These are phyloP conservation scores for Cercospora canescens DNA, from an alignment of 2,329 filamentous ascomycete species.

Conservation along the genomic window DNA sequence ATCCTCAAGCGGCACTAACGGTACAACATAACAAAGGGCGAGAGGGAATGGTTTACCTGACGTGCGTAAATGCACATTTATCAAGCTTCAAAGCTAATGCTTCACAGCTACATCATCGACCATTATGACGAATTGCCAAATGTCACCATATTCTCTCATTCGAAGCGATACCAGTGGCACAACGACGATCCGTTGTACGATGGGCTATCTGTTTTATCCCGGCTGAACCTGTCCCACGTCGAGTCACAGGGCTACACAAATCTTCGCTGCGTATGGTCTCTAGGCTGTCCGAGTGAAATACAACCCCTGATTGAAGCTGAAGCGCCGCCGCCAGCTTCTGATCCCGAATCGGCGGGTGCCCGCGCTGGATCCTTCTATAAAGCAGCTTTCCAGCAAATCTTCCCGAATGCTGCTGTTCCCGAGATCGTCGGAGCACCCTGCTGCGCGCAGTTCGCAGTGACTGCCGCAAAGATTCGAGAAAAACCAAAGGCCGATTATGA, in stretches of 20 bases:
- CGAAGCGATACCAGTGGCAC: constrained; percentile 57
- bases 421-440: constrained; percentile 52
- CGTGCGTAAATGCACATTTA: constrained; percentile 33
- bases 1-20: constrained; percentile 38
- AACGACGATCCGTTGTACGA: constrained; percentile 55
- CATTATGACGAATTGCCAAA: constrained; percentile 57
- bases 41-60: constrained; percentile 53
- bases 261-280: constrained; percentile 53
- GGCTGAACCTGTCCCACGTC: constrained; percentile 52
- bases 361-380: constrained; percentile 52
- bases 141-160: constrained; percentile 60
- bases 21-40: constrained; percentile 51
- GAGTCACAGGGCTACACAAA: constrained; percentile 55
- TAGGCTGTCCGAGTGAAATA: constrained; percentile 55
- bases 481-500: constrained; percentile 51
- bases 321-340: constrained; percentile 24
- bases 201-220: constrained; percentile 49
- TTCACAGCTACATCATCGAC: constrained; percentile 49
- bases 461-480: constrained; percentile 47
- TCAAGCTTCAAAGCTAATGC: background rate
- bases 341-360: constrained; percentile 36
- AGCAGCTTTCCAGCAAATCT: constrained; percentile 51
- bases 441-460: constrained; percentile 58
- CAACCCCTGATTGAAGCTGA: constrained; percentile 43
- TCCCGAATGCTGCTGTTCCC: constrained; percentile 44